Evolutionary conservation across 768 basidiomycete genomes (phyloP).

Genomic region (Xanthoconium stramineum): DNA sequence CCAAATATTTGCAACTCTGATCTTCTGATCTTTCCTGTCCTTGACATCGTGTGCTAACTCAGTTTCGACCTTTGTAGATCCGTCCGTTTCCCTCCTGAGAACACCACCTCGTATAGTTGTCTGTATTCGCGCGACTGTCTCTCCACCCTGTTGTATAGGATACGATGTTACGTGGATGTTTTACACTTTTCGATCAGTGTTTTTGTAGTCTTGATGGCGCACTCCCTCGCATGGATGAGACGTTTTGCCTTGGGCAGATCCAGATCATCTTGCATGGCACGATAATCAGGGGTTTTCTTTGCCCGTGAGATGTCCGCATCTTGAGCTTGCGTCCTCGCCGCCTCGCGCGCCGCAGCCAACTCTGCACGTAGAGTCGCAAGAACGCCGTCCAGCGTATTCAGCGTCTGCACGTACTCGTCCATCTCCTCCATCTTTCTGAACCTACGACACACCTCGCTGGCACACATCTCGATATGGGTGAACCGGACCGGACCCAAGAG

Average conservation of each 20-base stretch:
- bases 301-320: conserved; percentile 5
- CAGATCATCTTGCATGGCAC: conserved; percentile 31
- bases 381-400: conserved; percentile 60
- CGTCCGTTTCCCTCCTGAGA: background rate
- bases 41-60: conserved; percentile 11
- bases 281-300: conserved; percentile 45
- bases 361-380: conserved; percentile 54
- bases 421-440: conserved; percentile 70
- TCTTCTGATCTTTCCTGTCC: conserved; percentile 3
- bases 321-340: background rate
- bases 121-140: conserved; percentile 1
- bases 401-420: conserved; percentile 53
- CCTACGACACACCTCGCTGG: conserved; percentile 66
- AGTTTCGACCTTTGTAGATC: background rate
- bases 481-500: conserved; percentile 76
- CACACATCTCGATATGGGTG: conserved; percentile 72
- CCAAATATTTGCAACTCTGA: conserved; percentile 71
- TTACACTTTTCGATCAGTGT: conserved; percentile 45
- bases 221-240: conserved; percentile 67
- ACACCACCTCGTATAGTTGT: background rate
- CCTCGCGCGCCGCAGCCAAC: conserved; percentile 14
- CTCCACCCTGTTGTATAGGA: background rate
- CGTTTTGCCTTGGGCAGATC: conserved; percentile 65
- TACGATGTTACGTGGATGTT: background rate
- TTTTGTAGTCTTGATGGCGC: conserved; percentile 62